Evolutionary conservation across 2,329 filamentous ascomycete genomes (phyloP), one percentile per base, ranked within the genome.

Genomic region (Pseudogymnoascus sp.): DNA sequence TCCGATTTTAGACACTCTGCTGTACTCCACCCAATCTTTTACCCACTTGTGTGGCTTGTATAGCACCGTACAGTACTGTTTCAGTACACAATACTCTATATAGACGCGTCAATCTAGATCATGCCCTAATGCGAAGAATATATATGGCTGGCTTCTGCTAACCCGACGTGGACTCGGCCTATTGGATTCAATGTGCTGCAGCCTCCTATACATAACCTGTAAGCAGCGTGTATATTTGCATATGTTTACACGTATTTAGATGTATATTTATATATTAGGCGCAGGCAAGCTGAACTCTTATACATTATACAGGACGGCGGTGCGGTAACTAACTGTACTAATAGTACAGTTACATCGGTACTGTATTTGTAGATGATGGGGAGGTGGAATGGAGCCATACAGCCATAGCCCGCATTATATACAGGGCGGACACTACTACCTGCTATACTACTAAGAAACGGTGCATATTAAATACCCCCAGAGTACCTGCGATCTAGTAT

Each of bases 61-160:
- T 22, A 22, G 22, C 22, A 22, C 22, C 4, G 22, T 22, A 22
- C 22, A 4, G 22, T 22, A 22, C 22, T 22, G 22, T 22, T 4
- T 22, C 22, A 22, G 22, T 22, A 22, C 22, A 22, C 25, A 12
- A 18, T 50, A 50, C 43, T 4, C 22, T 50, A n/a, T 50, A 30
- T 30, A 11, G 14, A 7, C 22, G n/a, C 43, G 28, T 54, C 43
- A 54, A 18, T 54, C 43, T 30, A 30, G 43, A 32, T 25, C 9
- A 54, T 54, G 43, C 25, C 43, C 43, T 54, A 54, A 54, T 54
- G 43, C 43, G 43, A 32, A 54, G 43, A 18, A 18, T 54, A 54
- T 54, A 54, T 18, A 50, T 30, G 43, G 16, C 43, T 54, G 22
- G 22, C 22, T 22, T 22, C 30, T 54, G 25, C n/a, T 32, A 54